Evolutionary conservation across 2,329 filamentous ascomycete genomes (phyloP).

Genomic region (Fusarium sp.): DNA sequence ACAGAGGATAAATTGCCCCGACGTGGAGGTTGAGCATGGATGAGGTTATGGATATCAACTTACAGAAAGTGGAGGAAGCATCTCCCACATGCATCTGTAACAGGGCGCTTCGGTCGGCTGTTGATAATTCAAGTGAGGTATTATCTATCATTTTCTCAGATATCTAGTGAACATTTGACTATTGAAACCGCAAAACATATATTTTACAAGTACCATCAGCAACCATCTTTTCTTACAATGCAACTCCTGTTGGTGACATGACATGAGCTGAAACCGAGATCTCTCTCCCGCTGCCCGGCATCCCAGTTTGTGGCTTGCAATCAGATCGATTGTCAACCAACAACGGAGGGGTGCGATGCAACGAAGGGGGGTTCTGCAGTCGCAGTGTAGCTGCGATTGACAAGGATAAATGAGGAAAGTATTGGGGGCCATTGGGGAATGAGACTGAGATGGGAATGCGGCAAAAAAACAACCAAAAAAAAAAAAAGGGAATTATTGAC

Average conservation of each 20-base stretch:
- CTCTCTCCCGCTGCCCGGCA: slow-evolving; percentile 2
- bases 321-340: slow-evolving; percentile 17
- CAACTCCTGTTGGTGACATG: slow-evolving; percentile 1
- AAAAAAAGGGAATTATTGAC: slow-evolving; percentile 2
- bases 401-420: not conserved
- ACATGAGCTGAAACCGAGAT: slow-evolving; percentile 14
- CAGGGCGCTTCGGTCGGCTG: slow-evolving; percentile 20
- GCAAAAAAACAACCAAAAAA: slow-evolving; percentile 4
- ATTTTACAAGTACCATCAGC: not conserved
- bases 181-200: not conserved
- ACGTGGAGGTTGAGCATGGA: slow-evolving; percentile 14
- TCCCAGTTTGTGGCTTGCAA: slow-evolving; percentile 24
- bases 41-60: not conserved
- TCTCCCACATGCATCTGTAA: slow-evolving; percentile 7
- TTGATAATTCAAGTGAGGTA: not conserved
- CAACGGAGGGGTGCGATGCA: slow-evolving; percentile 14
- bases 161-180: not conserved
- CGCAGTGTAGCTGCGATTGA: slow-evolving; percentile 1
- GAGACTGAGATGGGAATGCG: slow-evolving; percentile 4
- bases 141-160: not conserved
- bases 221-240: slow-evolving; percentile 3
- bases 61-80: slow-evolving; percentile 13
- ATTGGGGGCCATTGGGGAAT: not conserved
- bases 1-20: slow-evolving; percentile 20
- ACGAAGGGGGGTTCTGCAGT: not conserved